Conservation (phyloP, 148 eudicot genomes). For the Polygonum aviculare region DNA sequence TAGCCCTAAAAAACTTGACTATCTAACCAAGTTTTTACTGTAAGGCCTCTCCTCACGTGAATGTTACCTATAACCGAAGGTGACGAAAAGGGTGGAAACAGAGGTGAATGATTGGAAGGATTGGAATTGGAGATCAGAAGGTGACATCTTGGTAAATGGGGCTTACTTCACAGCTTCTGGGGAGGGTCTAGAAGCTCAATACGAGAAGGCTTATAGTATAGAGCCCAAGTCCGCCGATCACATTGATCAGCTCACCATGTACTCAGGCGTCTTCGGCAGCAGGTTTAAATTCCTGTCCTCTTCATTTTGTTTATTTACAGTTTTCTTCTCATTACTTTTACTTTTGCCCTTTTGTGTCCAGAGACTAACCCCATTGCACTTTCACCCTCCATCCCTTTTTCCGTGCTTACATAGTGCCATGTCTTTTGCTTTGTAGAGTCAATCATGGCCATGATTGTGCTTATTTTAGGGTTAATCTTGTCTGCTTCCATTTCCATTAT, state of each 20-base stretch:
- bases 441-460: neutral
- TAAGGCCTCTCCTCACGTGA: neutral
- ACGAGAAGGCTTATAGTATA: conserved; percentile 85
- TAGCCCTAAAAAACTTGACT: neutral
- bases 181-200: conserved; percentile 58
- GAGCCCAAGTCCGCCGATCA: conserved; percentile 70
- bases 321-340: neutral
- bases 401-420: neutral
- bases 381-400: neutral
- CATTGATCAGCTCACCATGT: conserved; percentile 61
- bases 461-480: neutral
- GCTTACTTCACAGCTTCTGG: conserved; percentile 91
- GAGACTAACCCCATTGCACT: neutral
- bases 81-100: conserved; percentile 74
- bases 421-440: conserved; percentile 2
- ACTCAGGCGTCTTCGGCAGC: conserved; percentile 77
- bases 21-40: neutral
- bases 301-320: no score
- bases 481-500: neutral
- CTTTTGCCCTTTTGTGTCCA: neutral
- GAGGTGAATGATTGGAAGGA: conserved; percentile 56
- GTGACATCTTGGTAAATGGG: conserved; percentile 84
- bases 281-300: conserved; percentile 32
- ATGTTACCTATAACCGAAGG: conserved; percentile 25
- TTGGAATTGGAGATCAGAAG: conserved; percentile 99